Evolutionary conservation across 23 red algal genomes (phyloP).

Genomic region (Pyropia haitanensis): DNA sequence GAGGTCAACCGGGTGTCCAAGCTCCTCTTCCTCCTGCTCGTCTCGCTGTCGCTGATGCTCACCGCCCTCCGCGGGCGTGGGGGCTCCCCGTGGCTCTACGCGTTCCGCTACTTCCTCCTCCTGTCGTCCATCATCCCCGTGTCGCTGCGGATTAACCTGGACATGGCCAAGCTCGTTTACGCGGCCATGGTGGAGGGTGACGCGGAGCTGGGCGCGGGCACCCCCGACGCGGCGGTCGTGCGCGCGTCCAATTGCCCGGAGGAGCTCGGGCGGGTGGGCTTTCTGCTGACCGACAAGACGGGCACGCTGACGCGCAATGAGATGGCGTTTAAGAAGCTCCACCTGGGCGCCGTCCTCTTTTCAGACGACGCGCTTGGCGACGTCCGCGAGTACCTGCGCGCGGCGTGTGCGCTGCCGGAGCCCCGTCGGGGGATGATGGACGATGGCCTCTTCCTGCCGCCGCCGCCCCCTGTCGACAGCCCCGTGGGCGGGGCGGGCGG

Average conservation of each 20-base stretch:
- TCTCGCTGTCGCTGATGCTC: slow-evolving; percentile 66
- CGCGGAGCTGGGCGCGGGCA: slow-evolving; percentile 36
- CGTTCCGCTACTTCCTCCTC: slow-evolving; percentile 88
- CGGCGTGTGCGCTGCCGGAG: slow-evolving; percentile 25
- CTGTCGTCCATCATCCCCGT: slow-evolving; percentile 94
- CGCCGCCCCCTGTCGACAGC: background rate
- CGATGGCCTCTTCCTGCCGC: background rate
- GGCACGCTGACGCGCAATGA: slow-evolving; percentile 94
- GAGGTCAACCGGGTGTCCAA: slow-evolving; percentile 84
- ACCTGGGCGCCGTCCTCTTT: slow-evolving; percentile 85
- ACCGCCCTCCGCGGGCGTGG: slow-evolving; percentile 58
- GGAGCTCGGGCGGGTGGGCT: slow-evolving; percentile 91
- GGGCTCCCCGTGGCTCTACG: slow-evolving; percentile 72
- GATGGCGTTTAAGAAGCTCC: slow-evolving; percentile 97
- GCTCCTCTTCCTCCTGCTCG: slow-evolving; percentile 81
- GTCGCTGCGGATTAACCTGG: slow-evolving; percentile 93
- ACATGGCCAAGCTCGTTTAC: slow-evolving; percentile 90
- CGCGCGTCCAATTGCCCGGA: slow-evolving; percentile 88
- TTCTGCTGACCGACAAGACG: slow-evolving; percentile 88
- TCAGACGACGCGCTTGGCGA: slow-evolving; percentile 74
- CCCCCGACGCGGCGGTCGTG: slow-evolving; percentile 25
- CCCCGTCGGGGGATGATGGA: background rate
- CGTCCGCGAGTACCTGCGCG: slow-evolving; percentile 41
- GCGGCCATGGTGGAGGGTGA: slow-evolving; percentile 75
- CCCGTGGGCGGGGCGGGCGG: background rate